A percentile compares a stretch with the other conserved stretches of the same genome.
phyloP scores from a whole-genome alignment of 768 basidiomycete species.

The Pulveroboletus sp. region DNA sequence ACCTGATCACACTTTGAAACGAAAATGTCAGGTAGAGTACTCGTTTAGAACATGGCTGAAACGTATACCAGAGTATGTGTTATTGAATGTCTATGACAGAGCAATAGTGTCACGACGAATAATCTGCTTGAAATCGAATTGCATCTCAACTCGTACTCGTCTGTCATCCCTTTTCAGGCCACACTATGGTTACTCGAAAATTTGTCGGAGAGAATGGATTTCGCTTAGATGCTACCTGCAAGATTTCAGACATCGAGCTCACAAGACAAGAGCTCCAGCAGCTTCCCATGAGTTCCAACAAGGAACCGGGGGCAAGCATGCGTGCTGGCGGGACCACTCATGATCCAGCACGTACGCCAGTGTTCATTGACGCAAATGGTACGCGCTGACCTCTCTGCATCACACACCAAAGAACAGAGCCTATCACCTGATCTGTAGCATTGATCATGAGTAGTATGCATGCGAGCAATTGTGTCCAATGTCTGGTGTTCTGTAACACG shows the following conservation, averaged over 20 bases:
- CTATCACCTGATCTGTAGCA: background rate
- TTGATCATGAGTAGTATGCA: background rate
- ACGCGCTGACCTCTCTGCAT: background rate
- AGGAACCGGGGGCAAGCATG: conserved; percentile 24
- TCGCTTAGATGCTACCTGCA: conserved; percentile 14
- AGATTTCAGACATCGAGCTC: conserved; percentile 22
- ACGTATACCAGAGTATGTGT: no score
- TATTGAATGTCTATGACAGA: no score
- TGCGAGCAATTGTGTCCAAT: background rate
- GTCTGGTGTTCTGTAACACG: background rate
- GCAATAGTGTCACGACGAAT: no score
- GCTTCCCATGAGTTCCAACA: conserved; percentile 4
- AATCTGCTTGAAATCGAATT: no score
- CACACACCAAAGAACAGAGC: no score
- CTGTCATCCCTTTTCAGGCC: background rate
- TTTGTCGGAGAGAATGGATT: conserved; percentile 27
- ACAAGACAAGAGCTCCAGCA: conserved; percentile 17
- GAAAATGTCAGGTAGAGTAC: no score
- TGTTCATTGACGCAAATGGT: no score
- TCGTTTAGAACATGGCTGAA: no score
- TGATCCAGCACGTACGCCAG: conserved; percentile 12
- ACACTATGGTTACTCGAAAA: conserved; percentile 17
- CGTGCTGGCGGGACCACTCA: conserved; percentile 26
- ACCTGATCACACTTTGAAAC: no score
- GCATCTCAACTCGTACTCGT: no score